Evolutionary conservation across 129 eudicot genomes (phyloP).

Genomic region (Centella asiatica): DNA sequence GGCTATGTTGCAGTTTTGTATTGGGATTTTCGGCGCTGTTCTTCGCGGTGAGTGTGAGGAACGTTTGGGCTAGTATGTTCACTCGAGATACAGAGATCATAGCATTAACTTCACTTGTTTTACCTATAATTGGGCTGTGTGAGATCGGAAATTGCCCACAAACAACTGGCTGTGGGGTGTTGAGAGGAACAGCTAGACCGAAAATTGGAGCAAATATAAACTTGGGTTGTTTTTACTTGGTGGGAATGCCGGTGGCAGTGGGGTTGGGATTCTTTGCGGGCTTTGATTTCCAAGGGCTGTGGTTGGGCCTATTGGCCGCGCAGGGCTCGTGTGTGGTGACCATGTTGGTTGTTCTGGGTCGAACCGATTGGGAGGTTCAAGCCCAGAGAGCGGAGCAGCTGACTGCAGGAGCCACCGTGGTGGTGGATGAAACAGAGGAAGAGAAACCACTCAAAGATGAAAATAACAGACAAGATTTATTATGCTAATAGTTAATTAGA

Average conservation of each 20-base stretch:
- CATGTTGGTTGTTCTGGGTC: slow-evolving; percentile 55
- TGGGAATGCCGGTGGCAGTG: slow-evolving; percentile 86
- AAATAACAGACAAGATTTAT: slow-evolving; percentile 33
- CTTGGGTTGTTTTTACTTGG: slow-evolving; percentile 69
- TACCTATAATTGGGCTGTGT: slow-evolving; percentile 77
- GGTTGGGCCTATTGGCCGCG: slow-evolving; percentile 80
- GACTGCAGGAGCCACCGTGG: slow-evolving; percentile 15
- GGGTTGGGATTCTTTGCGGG: slow-evolving; percentile 43
- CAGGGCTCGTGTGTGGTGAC: slow-evolving; percentile 62
- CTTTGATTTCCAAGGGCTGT: slow-evolving; percentile 62
- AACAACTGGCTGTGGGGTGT: slow-evolving; percentile 80
- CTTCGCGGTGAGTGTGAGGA: slow-evolving; percentile 38
- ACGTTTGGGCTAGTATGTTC: slow-evolving; percentile 70
- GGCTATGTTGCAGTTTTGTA: slow-evolving; percentile 43
- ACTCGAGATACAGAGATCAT: slow-evolving; percentile 61
- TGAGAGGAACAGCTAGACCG: slow-evolving; percentile 83
- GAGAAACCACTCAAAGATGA: slow-evolving; percentile 21
- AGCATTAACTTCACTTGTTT: slow-evolving; percentile 49
- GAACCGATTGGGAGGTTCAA: slow-evolving; percentile 65
- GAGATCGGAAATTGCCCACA: slow-evolving; percentile 90
- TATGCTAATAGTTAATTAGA: slow-evolving; percentile 29
- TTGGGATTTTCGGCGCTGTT: slow-evolving; percentile 52
- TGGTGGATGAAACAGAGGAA: slow-evolving; percentile 27
- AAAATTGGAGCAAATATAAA: slow-evolving; percentile 75
- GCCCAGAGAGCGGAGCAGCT: slow-evolving; percentile 56